These are phyloP conservation scores for Straminergon stramineum DNA, from an alignment of 225 moss, liverwort and hornwort genomes.

Conservation along the genomic window DNA sequence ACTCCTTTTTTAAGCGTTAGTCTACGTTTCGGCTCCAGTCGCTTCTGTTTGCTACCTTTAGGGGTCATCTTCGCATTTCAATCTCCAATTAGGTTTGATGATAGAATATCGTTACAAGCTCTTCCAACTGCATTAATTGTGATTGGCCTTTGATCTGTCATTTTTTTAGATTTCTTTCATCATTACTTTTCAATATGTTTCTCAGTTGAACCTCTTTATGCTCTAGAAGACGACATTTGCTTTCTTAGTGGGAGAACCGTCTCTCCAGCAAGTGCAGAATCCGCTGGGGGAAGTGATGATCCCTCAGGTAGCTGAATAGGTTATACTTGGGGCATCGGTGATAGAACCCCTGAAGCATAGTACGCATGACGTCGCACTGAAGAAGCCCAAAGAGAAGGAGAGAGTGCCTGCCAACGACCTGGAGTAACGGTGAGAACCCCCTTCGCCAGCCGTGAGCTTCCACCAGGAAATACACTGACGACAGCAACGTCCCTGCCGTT, in stretches of 20 bases:
- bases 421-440: slow-evolving; percentile 22
- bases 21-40: not conserved
- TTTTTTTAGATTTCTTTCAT: not conserved
- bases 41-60: not conserved
- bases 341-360: slow-evolving; percentile 45
- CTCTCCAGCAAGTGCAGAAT: not conserved
- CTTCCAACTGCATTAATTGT: not conserved
- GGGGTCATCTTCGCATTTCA: not conserved
- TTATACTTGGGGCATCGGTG: slow-evolving; percentile 40
- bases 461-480: slow-evolving; percentile 36
- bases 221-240: not conserved
- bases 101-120: not conserved
- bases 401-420: slow-evolving; percentile 52
- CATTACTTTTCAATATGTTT: not conserved
- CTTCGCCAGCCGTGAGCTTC: slow-evolving; percentile 32
- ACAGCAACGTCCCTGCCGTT: slow-evolving; percentile 37
- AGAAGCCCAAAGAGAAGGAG: slow-evolving; percentile 42
- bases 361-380: slow-evolving; percentile 32
- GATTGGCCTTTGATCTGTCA: not conserved
- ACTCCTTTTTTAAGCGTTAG: not conserved
- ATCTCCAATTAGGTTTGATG: not conserved
- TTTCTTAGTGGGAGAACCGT: not conserved
- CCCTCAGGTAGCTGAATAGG: slow-evolving; percentile 10
- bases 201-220: not conserved
- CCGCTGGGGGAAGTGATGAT: not conserved